phyloP scores from a whole-genome alignment of 495 filamentous ascomycete species.

The Hyphodiscus hymeniophilus region DNA sequence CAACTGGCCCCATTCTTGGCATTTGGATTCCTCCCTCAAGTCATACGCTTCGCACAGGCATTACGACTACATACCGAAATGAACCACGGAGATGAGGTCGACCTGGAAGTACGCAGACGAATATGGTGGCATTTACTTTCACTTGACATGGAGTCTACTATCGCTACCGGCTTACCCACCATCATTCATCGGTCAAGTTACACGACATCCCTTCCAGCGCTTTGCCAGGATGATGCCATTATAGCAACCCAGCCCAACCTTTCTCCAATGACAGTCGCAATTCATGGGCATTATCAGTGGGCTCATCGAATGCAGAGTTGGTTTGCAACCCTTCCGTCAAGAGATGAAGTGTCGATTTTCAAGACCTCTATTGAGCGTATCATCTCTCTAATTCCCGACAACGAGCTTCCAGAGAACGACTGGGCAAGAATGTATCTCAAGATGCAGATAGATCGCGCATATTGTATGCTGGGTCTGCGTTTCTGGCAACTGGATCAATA shows the following conservation, averaged over 20 bases:
- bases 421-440: conserved; percentile 4
- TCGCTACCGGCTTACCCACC: conserved; percentile 2
- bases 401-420: background rate
- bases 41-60: conserved; percentile 4
- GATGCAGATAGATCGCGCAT: conserved; percentile 8
- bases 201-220: background rate
- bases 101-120: background rate
- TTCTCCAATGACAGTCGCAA: background rate
- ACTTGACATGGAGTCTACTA: conserved; percentile 3
- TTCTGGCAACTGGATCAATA: conserved; percentile 9
- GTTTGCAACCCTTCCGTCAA: background rate
- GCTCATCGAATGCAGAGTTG: conserved; percentile 2
- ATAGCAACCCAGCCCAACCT: background rate
- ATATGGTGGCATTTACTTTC: conserved; percentile 4
- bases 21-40: conserved; percentile 2
- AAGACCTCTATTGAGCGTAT: background rate
- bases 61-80: background rate
- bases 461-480: conserved; percentile 7
- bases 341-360: conserved; percentile 1
- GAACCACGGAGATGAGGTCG: background rate
- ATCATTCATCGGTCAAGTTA: background rate
- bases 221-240: background rate
- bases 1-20: background rate
- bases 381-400: background rate
- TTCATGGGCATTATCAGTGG: conserved; percentile 5